Percentiles rank a stretch among this genome's conserved stretches.
phyloP scores from a whole-genome alignment of 176 grass and related monocot species.

The Coix lacrymajobi region DNA sequence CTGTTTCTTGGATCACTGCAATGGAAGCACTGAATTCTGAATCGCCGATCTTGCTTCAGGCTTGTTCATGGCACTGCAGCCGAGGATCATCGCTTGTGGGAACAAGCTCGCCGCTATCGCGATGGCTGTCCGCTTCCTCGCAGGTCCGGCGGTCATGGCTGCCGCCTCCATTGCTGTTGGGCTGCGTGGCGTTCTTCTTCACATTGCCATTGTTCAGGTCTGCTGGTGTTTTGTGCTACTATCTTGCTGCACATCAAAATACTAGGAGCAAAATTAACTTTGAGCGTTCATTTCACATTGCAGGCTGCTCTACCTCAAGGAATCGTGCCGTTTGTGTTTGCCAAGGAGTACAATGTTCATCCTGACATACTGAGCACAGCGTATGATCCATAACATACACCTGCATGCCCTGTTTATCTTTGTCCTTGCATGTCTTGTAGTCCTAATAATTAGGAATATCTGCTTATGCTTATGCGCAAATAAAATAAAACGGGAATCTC shows the following conservation, averaged over 20 bases:
- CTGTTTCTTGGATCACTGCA: not conserved
- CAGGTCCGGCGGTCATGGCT: constrained; percentile 64
- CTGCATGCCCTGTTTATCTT: not conserved
- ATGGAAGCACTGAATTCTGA: not conserved
- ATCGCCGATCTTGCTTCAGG: constrained; percentile 22
- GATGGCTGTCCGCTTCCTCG: constrained; percentile 72
- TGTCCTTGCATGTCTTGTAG: not conserved
- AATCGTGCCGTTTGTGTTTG: constrained; percentile 58
- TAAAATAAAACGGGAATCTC: too few relatives aligned
- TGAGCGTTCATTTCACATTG: not conserved
- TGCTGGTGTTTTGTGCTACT: not conserved
- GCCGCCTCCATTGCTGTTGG: constrained; percentile 58
- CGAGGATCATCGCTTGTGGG: constrained; percentile 77
- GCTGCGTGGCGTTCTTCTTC: constrained; percentile 61
- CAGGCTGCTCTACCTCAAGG: constrained; percentile 93
- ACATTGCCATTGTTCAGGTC: constrained; percentile 87
- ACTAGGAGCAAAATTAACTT: not conserved
- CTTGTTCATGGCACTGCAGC: constrained; percentile 88
- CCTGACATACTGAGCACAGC: constrained; percentile 80
- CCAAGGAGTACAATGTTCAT: constrained; percentile 51
- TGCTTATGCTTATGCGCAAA: too few relatives aligned
- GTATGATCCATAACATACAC: constrained; percentile 27
- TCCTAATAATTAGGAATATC: not conserved
- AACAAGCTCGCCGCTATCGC: constrained; percentile 56
- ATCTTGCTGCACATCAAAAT: not conserved